Evolutionary conservation across 208 protist genomes (phyloP).

Genomic region (Leishmania aethiopica): DNA sequence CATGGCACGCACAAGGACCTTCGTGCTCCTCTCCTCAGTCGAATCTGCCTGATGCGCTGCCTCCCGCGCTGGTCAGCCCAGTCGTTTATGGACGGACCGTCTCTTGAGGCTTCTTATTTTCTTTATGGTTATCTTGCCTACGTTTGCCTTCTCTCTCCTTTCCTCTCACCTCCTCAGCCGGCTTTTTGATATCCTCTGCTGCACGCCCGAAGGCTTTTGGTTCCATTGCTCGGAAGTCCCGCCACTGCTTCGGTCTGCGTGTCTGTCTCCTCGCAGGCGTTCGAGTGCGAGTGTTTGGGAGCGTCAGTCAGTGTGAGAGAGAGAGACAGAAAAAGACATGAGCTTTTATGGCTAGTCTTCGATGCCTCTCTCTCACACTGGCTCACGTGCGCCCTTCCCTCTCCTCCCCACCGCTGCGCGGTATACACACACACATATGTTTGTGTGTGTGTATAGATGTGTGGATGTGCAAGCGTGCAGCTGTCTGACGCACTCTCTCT

Average conservation of each 20-base stretch:
- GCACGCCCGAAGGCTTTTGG: neutral
- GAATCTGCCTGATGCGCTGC: neutral
- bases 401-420: neutral
- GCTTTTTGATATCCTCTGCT: neutral
- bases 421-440: neutral
- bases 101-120: neutral
- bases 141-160: neutral
- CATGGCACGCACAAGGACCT: neutral
- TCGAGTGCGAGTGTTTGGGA: neutral
- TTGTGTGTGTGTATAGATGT: neutral
- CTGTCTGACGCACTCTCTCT: no score
- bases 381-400: neutral
- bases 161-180: neutral
- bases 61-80: neutral
- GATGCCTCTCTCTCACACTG: neutral
- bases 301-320: neutral
- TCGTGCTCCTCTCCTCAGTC: neutral
- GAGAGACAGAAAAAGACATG: neutral
- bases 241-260: neutral
- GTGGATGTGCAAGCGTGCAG: neutral
- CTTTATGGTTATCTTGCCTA: neutral
- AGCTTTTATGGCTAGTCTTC: neutral
- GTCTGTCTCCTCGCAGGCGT: neutral
- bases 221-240: neutral
- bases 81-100: neutral